These are phyloP conservation scores for Diaporthe caulivora DNA, from an alignment of 2,329 filamentous ascomycete species.

Conservation along the genomic window DNA sequence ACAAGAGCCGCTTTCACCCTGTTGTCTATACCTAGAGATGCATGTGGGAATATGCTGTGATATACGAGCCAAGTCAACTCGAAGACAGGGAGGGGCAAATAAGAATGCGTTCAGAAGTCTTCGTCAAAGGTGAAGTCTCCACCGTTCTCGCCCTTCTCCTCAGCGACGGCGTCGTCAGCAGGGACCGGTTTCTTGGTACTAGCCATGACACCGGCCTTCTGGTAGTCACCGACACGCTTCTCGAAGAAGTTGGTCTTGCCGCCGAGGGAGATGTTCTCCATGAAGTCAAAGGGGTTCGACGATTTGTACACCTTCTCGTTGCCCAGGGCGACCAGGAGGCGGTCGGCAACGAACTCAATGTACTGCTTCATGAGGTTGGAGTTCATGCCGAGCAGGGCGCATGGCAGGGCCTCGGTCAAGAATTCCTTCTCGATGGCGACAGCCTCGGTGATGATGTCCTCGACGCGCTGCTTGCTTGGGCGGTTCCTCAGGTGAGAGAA, in stretches of 20 bases:
- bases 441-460: conserved; percentile 93
- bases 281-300: conserved; percentile 98
- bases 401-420: conserved; percentile 93
- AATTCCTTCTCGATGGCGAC: conserved; percentile 98
- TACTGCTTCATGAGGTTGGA: conserved; percentile 98
- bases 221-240: conserved; percentile 99
- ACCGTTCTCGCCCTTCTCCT: conserved; percentile 69
- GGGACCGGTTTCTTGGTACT: conserved; percentile 79
- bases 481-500: conserved; percentile 98
- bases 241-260: conserved; percentile 99
- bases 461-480: conserved; percentile 82
- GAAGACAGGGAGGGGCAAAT: conserved; percentile 33
- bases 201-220: conserved; percentile 99
- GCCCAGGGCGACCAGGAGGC: conserved; percentile 90
- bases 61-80: conserved; percentile 13
- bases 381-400: conserved; percentile 97
- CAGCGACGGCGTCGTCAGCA: conserved; percentile 57
- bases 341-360: conserved; percentile 99
- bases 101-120: conserved; percentile 80
- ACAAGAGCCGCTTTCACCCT: conserved; percentile 24
- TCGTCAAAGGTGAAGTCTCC: conserved; percentile 95
- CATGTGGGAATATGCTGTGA: conserved; percentile 27
- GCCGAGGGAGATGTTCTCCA: conserved; percentile 99
- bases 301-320: conserved; percentile 95
- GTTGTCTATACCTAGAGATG: conserved; percentile 38